These are phyloP conservation scores for Alternaria brassicae DNA, from an alignment of 2,329 filamentous ascomycete species.

Conservation along the genomic window DNA sequence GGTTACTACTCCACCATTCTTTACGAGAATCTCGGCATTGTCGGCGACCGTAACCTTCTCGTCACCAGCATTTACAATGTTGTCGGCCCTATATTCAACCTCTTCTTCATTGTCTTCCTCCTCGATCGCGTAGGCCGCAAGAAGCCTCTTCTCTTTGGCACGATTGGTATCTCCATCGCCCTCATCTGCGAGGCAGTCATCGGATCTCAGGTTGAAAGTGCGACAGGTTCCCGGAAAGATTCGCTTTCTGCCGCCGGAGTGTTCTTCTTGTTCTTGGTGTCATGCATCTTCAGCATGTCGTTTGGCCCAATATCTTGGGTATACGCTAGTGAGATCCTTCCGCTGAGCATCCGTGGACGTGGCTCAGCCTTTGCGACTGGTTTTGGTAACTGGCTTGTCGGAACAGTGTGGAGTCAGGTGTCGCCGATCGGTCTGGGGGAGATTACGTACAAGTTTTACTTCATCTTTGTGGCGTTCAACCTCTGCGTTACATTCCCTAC, in stretches of 20 bases:
- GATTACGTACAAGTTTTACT: slow-evolving; percentile 64
- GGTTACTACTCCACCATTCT: slow-evolving; percentile 69
- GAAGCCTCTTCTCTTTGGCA: slow-evolving; percentile 62
- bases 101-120: slow-evolving; percentile 66
- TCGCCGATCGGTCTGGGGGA: slow-evolving; percentile 60
- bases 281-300: slow-evolving; percentile 45
- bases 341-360: slow-evolving; percentile 68
- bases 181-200: slow-evolving; percentile 67
- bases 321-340: slow-evolving; percentile 69
- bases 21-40: slow-evolving; percentile 65
- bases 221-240: slow-evolving; percentile 43
- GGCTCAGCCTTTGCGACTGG: slow-evolving; percentile 66
- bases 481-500: slow-evolving; percentile 53
- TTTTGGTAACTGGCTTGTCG: slow-evolving; percentile 66
- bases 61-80: slow-evolving; percentile 68
- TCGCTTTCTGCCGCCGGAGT: slow-evolving; percentile 66
- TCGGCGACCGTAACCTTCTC: slow-evolving; percentile 60
- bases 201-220: slow-evolving; percentile 47
- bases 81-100: slow-evolving; percentile 63
- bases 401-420: slow-evolving; percentile 66
- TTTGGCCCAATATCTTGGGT: slow-evolving; percentile 61
- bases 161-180: slow-evolving; percentile 62
- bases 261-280: slow-evolving; percentile 67
- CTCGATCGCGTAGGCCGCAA: slow-evolving; percentile 61
- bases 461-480: slow-evolving; percentile 64